Evolutionary conservation across 768 basidiomycete genomes (phyloP), one percentile per base, ranked within the genome.

Genomic region (Mycena vulgaris): DNA sequence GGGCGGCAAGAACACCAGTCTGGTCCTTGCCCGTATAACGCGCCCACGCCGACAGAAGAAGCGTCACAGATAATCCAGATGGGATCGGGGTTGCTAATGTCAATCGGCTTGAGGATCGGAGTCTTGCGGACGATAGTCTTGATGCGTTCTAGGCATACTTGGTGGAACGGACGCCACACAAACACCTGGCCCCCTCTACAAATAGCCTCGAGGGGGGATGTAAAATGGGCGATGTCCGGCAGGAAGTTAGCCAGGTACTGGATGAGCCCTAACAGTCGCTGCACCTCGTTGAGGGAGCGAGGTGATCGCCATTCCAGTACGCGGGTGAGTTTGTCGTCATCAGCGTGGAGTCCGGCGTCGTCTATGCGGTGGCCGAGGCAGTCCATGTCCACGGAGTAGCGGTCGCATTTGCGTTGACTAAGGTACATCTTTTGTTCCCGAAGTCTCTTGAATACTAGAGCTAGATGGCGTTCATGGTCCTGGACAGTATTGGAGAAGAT

Each of bases 361-460:
- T 16, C 25, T 16, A 13, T 39, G 53, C 35, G 1, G 73, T 67
- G 57, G 11, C 23, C 23, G 25, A 42, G 40, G 40, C 40, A 42
- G 40, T 42, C 40, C 40, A 42, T 42, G 5, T 21, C 14, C 16
- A 10, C 16, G 14, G 40, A 42, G 28, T 75, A 78, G 1, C 78
- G 35, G 13, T 80, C 71, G 17, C 74, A 75, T 60, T 82, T 83
- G 5, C 56, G 28, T 2, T 47, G 25, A n/a, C 75, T 75, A 0
- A 81, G 68, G 65, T 71, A 58, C 28, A 16, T 25, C 30, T 28
- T 7, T 30, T 28, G 27, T 25, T 17, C 6, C 2, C 40, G 8
- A 5, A 47, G 45, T 47, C 45, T 3, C n/a, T n/a, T 8, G 45
- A 47, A 25, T n/a, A 47, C n/a, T 13, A 47, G 45, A 3, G 6